phyloP scores from a whole-genome alignment of 352 stramenopile genomes.

The Pythium folliculosum region DNA sequence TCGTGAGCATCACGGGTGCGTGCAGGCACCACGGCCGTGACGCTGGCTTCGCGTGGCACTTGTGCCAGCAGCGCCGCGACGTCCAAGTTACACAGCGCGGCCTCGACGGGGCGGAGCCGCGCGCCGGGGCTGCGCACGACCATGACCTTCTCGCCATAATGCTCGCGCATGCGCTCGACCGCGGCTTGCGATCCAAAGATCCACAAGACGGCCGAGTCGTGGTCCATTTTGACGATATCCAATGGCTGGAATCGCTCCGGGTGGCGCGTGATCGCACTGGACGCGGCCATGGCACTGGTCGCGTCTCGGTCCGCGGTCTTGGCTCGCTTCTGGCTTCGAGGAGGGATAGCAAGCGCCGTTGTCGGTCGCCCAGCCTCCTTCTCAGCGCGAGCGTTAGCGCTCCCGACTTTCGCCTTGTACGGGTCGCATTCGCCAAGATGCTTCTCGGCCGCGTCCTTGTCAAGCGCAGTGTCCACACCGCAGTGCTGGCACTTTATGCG shows the following conservation, averaged over 20 bases:
- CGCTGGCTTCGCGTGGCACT: neutral
- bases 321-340: slow-evolving; percentile 4
- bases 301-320: neutral
- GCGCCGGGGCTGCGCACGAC: neutral
- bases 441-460: neutral
- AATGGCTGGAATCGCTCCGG: neutral
- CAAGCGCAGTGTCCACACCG: neutral
- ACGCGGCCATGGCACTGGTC: neutral
- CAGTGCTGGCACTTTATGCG: slow-evolving; percentile 22
- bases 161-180: slow-evolving; percentile 10
- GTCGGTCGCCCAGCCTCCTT: neutral
- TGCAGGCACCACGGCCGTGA: neutral
- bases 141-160: neutral
- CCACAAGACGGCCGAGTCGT: slow-evolving; percentile 7
- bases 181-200: slow-evolving; percentile 16
- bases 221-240: slow-evolving; percentile 11
- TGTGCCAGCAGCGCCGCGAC: slow-evolving; percentile 10
- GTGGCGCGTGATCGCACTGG: neutral
- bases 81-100: slow-evolving; percentile 7
- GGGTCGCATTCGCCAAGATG: slow-evolving; percentile 18
- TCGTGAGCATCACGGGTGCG: neutral
- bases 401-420: slow-evolving; percentile 11
- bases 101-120: slow-evolving; percentile 13
- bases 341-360: neutral
- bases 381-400: neutral